phyloP scores from a whole-genome alignment of 2,329 filamentous ascomycete species.

The Nemania sp. region DNA sequence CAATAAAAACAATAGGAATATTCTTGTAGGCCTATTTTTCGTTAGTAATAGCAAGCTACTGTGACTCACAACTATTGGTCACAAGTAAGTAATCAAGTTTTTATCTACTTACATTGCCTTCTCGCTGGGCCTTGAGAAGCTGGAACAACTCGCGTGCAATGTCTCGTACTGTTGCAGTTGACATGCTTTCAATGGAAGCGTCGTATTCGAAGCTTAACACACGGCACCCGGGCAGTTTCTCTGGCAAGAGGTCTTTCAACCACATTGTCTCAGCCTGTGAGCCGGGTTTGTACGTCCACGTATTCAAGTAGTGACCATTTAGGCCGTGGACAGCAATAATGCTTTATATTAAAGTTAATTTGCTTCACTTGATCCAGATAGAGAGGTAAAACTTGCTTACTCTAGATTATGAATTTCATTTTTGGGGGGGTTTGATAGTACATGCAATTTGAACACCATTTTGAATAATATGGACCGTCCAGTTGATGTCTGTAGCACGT shows the following conservation, averaged over 20 bases:
- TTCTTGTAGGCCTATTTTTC: not conserved
- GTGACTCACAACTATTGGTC: not conserved
- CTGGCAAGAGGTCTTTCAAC: constrained; percentile 2
- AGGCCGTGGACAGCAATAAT: constrained; percentile 9
- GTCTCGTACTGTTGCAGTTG: not conserved
- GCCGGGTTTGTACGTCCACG: constrained; percentile 4
- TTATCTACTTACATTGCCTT: not conserved
- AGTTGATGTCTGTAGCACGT: not conserved
- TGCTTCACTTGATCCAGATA: not conserved
- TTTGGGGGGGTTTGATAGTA: not conserved
- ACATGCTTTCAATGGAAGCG: not conserved
- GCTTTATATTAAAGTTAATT: not conserved
- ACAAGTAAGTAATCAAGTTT: not conserved
- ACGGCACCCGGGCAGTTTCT: constrained; percentile 1
- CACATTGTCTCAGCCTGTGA: not conserved
- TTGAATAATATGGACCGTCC: not conserved
- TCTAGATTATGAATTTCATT: not conserved
- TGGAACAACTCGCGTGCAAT: not conserved
- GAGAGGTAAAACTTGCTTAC: not conserved
- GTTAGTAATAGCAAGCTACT: not conserved
- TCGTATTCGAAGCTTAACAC: constrained; percentile 6
- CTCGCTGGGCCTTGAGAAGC: not conserved
- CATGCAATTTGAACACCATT: not conserved
- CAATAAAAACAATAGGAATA: constrained; percentile 5
- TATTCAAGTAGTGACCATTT: constrained; percentile 5